Base-by-base conservation (phyloP, 2,329 filamentous ascomycete species). In the Helminthosporium solani region DNA sequence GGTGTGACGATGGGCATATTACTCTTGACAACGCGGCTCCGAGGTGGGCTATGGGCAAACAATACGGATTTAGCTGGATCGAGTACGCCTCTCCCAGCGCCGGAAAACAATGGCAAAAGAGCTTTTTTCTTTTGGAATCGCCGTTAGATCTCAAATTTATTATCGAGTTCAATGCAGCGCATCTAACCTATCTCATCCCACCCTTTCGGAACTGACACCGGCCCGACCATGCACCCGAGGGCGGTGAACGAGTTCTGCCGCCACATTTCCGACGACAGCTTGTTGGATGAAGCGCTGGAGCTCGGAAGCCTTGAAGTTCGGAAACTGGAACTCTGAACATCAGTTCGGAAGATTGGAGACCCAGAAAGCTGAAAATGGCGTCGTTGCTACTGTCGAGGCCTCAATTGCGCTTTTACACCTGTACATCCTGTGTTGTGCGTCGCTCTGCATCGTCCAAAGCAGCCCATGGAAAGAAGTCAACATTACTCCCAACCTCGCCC, bases 351-450 rank as follows among this genome's bases (percentile, higher is more conserved):
- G n/a, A n/a, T n/a, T n/a, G n/a, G n/a, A n/a, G n/a, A n/a, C n/a
- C n/a, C n/a, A 19, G 12, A 33, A n/a, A 16, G 12, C 2, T 46
- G 11, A 23, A 11, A 42, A 68, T 68, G 64, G 53, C 60, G 3
- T 50, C 51, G 37, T 47, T 53, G 3, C 28, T 61, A 23, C 35
- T 60, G 6, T 27, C 53, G 11, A 56, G 57, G 28, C 57, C 59
- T 20, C 62, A 56, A 53, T 47, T 57, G 23, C 41, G 52, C 7
- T 36, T 52, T 2, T 62, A 64, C 31, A 64, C 64, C 14, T 68
- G 66, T 30, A 53, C 50, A 42, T 61, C 64, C 33, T 68, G 65
- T 51, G 50, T 66, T 1, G 7, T 53, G 2, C 60, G 58, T 2
- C 56, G 53, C 30, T 28, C 43, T 15, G 51, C 54, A 23, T 58